phyloP scores from a whole-genome alignment of 805 yeast species.

The Candida yuanshanica region DNA sequence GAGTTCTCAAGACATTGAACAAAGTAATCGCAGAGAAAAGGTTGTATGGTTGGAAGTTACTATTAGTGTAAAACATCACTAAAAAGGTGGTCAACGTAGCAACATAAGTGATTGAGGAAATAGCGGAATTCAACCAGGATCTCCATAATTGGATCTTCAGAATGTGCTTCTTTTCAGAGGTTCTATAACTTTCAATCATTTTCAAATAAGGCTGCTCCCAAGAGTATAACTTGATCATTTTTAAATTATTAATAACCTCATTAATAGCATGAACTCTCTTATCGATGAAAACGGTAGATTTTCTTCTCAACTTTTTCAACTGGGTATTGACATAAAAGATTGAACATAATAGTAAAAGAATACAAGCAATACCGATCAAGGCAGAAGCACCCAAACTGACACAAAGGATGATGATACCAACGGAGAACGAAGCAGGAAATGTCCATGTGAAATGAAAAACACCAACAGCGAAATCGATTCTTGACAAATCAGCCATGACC shows the following conservation, averaged over 20 bases:
- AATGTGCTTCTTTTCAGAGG: constrained; percentile 55
- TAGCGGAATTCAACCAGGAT: constrained; percentile 57
- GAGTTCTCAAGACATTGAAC: constrained; percentile 56
- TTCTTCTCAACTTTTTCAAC: constrained; percentile 49
- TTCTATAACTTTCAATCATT: constrained; percentile 50
- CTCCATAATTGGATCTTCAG: constrained; percentile 60
- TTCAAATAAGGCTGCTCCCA: constrained; percentile 82
- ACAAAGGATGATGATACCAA: constrained; percentile 58
- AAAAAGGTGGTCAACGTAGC: constrained; percentile 71
- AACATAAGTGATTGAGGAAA: constrained; percentile 43
- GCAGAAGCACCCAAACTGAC: constrained; percentile 69
- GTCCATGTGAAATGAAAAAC: constrained; percentile 60
- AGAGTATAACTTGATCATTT: constrained; percentile 80
- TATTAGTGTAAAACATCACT: constrained; percentile 43
- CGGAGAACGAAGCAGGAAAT: constrained; percentile 58
- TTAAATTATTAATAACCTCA: constrained; percentile 74
- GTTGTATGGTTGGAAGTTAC: constrained; percentile 44
- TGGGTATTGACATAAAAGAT: constrained; percentile 44
- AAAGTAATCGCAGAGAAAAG: constrained; percentile 68
- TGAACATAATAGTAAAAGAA: constrained; percentile 32
- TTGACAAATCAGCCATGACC: constrained; percentile 75
- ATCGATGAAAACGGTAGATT: constrained; percentile 67
- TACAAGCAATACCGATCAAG: constrained; percentile 60
- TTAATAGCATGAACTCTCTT: constrained; percentile 67
- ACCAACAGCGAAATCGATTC: constrained; percentile 72